phyloP scores from a whole-genome alignment of 2,329 filamentous ascomycete species.

The Aureobasidium mangrovei region DNA sequence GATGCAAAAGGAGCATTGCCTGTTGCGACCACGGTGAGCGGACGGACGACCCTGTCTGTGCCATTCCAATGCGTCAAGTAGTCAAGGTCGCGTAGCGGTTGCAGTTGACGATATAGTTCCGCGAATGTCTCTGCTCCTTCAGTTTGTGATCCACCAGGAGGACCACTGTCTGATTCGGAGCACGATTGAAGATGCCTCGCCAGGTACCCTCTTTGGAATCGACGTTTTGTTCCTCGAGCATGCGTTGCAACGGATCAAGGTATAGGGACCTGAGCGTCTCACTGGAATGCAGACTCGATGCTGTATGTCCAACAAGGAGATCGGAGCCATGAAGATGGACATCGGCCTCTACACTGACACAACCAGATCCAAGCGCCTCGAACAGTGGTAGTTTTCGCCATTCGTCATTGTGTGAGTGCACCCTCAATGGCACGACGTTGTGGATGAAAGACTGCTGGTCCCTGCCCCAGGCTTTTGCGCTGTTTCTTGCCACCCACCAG shows the following conservation, averaged over 20 bases:
- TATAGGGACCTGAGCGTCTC: slow-evolving; percentile 45
- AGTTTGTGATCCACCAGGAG: slow-evolving; percentile 46
- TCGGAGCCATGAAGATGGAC: slow-evolving; percentile 44
- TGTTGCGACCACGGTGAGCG: slow-evolving; percentile 46
- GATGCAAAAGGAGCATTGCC: slow-evolving; percentile 45
- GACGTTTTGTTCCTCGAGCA: background rate
- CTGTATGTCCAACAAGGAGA: slow-evolving; percentile 47
- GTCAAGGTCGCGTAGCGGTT: slow-evolving; percentile 38
- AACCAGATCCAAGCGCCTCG: slow-evolving; percentile 47
- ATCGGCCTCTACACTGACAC: slow-evolving; percentile 49
- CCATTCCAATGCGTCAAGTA: slow-evolving; percentile 47
- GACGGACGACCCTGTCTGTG: slow-evolving; percentile 30
- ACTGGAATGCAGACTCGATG: slow-evolving; percentile 36
- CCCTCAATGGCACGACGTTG: no score
- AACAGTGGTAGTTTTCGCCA: slow-evolving; percentile 47
- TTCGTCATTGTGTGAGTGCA: slow-evolving; percentile 53
- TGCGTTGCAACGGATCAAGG: slow-evolving; percentile 37
- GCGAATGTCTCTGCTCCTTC: slow-evolving; percentile 25
- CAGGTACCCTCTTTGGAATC: background rate
- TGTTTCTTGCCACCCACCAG: no score
- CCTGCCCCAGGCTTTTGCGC: no score
- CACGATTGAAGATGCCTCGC: slow-evolving; percentile 44
- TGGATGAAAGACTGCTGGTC: no score
- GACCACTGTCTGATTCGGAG: slow-evolving; percentile 41
- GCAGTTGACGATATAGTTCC: slow-evolving; percentile 30